Evolutionary conservation across 345 rosid species (phyloP).

Genomic region (Acer saccharum): DNA sequence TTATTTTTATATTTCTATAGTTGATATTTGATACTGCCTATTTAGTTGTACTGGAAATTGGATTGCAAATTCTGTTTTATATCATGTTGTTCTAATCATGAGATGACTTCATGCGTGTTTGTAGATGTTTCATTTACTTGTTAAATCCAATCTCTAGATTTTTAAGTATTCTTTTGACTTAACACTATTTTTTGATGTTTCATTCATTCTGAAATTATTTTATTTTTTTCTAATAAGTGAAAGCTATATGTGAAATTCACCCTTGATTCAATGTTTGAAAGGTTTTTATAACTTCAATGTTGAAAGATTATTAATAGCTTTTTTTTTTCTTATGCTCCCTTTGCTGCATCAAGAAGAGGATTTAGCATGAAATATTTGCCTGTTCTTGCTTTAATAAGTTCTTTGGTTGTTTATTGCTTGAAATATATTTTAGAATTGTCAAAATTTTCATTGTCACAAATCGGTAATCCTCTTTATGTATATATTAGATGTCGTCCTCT

Average conservation of each 20-base stretch:
- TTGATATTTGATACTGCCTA: slow-evolving; percentile 1
- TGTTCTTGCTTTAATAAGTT: background rate
- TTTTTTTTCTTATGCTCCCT: background rate
- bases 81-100: background rate
- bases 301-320: background rate
- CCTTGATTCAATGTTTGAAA: no score
- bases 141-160: background rate
- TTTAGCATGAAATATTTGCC: no score
- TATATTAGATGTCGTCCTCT: no score
- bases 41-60: background rate
- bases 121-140: background rate
- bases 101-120: background rate
- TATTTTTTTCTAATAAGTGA: background rate
- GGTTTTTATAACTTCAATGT: no score
- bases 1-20: slow-evolving; percentile 15
- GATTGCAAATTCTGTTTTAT: slow-evolving; percentile 4
- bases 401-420: background rate
- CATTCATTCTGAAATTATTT: background rate
- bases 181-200: background rate
- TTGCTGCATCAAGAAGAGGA: background rate
- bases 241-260: background rate
- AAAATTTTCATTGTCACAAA: background rate
- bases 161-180: background rate
- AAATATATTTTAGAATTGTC: background rate
- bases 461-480: background rate